Conservation (phyloP, 139 green algal species). For the Chlamydomonas sphaeroides region DNA sequence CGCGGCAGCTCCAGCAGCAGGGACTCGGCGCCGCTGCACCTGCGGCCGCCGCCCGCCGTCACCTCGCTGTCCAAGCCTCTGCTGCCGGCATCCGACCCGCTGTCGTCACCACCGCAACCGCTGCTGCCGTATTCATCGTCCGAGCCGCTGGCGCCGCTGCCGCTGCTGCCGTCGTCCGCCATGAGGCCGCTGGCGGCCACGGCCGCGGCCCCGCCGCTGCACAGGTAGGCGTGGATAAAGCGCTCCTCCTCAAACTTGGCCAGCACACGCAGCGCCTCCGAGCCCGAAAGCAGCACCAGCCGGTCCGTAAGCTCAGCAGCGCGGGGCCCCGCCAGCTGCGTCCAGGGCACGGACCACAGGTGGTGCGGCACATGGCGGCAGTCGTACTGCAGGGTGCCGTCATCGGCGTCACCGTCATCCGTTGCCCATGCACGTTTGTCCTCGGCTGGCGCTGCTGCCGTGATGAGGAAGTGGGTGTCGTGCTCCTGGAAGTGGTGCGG, state of each 20-base stretch:
- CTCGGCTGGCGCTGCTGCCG: neutral
- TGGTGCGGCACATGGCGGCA: conserved; percentile 14
- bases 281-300: conserved; percentile 39
- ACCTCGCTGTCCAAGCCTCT: neutral
- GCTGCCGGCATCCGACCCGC: no score
- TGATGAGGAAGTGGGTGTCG: conserved; percentile 38
- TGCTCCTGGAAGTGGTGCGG: conserved; percentile 49
- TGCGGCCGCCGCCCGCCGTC: no score
- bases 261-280: conserved; percentile 25
- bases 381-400: conserved; percentile 38
- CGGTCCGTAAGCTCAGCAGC: conserved; percentile 36
- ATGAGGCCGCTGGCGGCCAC: no score
- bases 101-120: no score
- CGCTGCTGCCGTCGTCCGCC: no score
- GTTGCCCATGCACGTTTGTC: neutral
- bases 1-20: conserved; percentile 59
- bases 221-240: conserved; percentile 59
- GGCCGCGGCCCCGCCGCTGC: no score
- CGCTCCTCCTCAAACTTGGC: conserved; percentile 55
- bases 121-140: no score
- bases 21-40: no score
- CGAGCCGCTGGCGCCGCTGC: no score
- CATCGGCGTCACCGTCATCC: no score
- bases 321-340: neutral
- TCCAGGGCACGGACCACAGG: conserved; percentile 22